phyloP scores from a whole-genome alignment of 73 alveolate genomes.

The Paramecium caudatum region DNA sequence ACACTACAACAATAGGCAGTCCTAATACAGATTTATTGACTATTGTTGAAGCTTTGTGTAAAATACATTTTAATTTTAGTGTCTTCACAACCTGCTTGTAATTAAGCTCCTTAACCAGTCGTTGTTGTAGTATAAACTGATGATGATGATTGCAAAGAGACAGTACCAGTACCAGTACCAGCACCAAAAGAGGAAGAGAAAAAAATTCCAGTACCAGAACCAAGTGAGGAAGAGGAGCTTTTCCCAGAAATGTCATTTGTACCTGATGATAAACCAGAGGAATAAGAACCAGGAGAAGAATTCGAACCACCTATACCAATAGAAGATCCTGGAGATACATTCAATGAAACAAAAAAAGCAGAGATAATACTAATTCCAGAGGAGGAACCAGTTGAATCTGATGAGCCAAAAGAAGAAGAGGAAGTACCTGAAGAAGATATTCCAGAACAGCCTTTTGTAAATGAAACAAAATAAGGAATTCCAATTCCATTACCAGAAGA shows the following conservation, averaged over 20 bases:
- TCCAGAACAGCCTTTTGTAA: not conserved
- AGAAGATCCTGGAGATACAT: not conserved
- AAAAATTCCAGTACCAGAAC: not conserved
- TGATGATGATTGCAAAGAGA: slow-evolving; percentile 6
- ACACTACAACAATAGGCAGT: slow-evolving; percentile 24
- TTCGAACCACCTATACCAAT: not conserved
- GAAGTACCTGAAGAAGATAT: slow-evolving; percentile 2
- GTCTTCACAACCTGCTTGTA: not conserved
- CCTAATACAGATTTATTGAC: not conserved
- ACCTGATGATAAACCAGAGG: not conserved
- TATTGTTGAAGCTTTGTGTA: slow-evolving; percentile 12
- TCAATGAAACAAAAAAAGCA: not conserved
- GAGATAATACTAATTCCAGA: not conserved
- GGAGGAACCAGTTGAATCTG: too few relatives aligned
- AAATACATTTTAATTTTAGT: not conserved
- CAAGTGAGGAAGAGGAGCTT: slow-evolving; percentile 18
- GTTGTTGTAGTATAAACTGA: not conserved
- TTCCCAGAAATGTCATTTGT: slow-evolving; percentile 40
- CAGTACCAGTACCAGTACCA: not conserved
- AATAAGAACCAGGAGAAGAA: not conserved
- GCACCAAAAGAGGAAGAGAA: slow-evolving; percentile 2
- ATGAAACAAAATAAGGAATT: not conserved
- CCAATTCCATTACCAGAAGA: slow-evolving; percentile 50
- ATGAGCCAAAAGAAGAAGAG: not conserved
- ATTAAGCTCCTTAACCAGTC: not conserved